Evolutionary conservation across 1,139 yeast genomes (phyloP).

Genomic region (Suhomyces chickasaworum): DNA sequence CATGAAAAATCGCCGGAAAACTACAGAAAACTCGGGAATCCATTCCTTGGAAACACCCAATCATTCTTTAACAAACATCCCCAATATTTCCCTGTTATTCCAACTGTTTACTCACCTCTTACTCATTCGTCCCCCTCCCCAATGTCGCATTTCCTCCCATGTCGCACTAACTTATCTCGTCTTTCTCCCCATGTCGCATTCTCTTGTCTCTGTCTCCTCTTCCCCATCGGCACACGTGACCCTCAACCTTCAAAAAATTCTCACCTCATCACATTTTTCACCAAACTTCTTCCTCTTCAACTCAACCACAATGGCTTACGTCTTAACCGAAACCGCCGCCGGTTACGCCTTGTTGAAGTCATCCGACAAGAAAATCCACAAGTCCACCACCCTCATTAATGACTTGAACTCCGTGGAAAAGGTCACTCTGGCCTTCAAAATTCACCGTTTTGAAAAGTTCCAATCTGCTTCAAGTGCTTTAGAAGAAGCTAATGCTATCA

Average conservation of each 20-base stretch:
- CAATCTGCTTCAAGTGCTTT: conserved; percentile 93
- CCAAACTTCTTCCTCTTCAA: conserved; percentile 4
- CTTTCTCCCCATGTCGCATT: not conserved
- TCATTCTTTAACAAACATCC: too few species aligned
- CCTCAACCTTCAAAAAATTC: conserved; percentile 19
- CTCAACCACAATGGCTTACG: conserved; percentile 69
- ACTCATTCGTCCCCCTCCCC: too few species aligned
- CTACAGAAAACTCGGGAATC: too few species aligned
- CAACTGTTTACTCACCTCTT: too few species aligned
- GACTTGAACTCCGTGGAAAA: conserved; percentile 84
- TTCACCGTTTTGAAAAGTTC: conserved; percentile 94
- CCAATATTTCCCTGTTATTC: too few species aligned
- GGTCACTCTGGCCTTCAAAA: conserved; percentile 78
- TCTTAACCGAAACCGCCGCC: conserved; percentile 96
- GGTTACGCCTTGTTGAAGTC: conserved; percentile 98
- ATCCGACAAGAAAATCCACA: conserved; percentile 94
- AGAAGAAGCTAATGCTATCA: conserved; percentile 89
- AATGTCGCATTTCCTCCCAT: too few species aligned
- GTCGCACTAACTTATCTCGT: too few species aligned
- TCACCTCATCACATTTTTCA: conserved; percentile 27
- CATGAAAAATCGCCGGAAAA: too few species aligned
- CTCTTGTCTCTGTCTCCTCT: not conserved
- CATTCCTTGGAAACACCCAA: too few species aligned
- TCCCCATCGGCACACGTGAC: conserved; percentile 4
- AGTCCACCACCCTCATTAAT: conserved; percentile 70